Base-by-base conservation (phyloP, 2,329 filamentous ascomycete species). In the Trichoderma simmonsii region DNA sequence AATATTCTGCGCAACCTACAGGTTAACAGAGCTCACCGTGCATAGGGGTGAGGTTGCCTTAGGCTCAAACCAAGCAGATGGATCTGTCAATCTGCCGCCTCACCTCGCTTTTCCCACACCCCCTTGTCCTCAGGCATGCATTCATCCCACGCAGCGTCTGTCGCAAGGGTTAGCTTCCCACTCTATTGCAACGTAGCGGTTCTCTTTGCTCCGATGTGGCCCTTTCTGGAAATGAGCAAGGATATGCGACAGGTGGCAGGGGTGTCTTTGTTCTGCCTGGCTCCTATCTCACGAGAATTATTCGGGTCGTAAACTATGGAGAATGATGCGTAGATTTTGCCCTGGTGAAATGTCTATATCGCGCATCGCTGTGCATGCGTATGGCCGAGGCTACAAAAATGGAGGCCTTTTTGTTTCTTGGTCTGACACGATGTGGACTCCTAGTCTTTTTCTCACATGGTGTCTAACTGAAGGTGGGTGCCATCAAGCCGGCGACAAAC, bases 61-160 rank as follows among this genome's bases (percentile, higher is more conserved):
- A 64, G 71, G 71, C 71, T 72, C 59, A 39, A 71, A 70, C 59
- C 57, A 60, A 34, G n/a, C 51, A 30, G 59, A 59, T 70, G 71
- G 71, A 71, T 70, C 66, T 54, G 71, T 32, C 71, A 72, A 72
- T 64, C 71, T 70, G 71, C 71, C 71, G 59, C 36, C 71, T 48
- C 69, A 59, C 66, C 71, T 72, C 15, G 32, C 36, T 21, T 63
- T 63, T 48, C 32, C 63, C 62, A 60, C 34, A 36, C 57, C 59
- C 60, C 68, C 60, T 57, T 64, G 62, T 64, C 61, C 54, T 59
- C 63, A 36, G 36, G 56, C 70, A 68, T 48, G 61, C 51, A 65
- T 48, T 56, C 32, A 67, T 71, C 70, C 70, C 70, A 67, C 62
- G 70, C 51, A 43, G 60, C 68, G 60, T 24, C 66, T 69, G 54